Evolutionary conservation across 352 stramenopile species (phyloP).

Genomic region (Pythium phragmiticola): DNA sequence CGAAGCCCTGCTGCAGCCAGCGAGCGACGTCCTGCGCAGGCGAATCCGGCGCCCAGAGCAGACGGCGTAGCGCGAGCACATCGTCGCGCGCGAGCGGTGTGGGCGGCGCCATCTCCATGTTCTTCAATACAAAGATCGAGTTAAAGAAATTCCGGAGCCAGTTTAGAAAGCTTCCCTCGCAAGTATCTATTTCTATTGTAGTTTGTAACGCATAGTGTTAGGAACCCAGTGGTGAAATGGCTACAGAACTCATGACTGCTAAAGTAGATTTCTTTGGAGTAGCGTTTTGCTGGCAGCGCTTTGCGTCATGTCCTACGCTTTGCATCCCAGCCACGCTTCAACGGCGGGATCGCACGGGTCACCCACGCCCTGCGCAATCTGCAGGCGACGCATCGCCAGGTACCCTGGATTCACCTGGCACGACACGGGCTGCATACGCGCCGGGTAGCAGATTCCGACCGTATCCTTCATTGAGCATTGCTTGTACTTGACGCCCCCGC

Average conservation of each 20-base stretch:
- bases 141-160: too few species aligned
- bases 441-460: conserved; percentile 22
- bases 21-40: conserved; percentile 35
- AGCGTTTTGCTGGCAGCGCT: too few species aligned
- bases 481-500: conserved; percentile 25
- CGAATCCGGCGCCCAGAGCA: conserved; percentile 45
- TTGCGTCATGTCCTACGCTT: not conserved
- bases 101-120: too few species aligned
- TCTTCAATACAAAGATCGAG: too few species aligned
- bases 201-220: not conserved
- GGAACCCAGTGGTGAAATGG: not conserved
- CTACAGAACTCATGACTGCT: not conserved
- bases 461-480: conserved; percentile 14
- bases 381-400: conserved; percentile 4
- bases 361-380: conserved; percentile 21
- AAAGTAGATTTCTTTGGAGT: not conserved
- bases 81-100: too few species aligned
- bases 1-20: conserved; percentile 62
- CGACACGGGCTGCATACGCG: conserved; percentile 14
- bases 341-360: conserved; percentile 13
- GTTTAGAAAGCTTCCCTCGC: too few species aligned
- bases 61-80: conserved; percentile 27
- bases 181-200: not conserved
- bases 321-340: conserved; percentile 24
- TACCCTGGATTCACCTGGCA: conserved; percentile 7